A percentile compares a stretch with the other conserved stretches of the same genome.
Conservation (phyloP, 148 eudicot genomes). For the Vaccinium macrocarpon region DNA sequence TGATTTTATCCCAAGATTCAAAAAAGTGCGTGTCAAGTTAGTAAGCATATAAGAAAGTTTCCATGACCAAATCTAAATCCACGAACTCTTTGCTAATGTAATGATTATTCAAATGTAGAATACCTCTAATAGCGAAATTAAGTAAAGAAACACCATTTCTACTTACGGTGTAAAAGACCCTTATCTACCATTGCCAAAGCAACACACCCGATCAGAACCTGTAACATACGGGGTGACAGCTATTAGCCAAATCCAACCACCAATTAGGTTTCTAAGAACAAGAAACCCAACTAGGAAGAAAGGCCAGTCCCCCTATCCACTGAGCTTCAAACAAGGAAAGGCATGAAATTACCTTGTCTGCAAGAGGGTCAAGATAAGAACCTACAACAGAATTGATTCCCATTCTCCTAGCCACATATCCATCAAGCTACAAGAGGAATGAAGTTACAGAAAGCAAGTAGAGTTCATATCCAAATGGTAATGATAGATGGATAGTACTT, state of each 20-base stretch:
- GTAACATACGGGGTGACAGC: slow-evolving; percentile 14
- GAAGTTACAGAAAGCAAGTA: neutral
- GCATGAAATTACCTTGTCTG: slow-evolving; percentile 73
- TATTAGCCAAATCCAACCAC: slow-evolving; percentile 4
- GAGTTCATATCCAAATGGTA: neutral
- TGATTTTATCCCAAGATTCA: neutral
- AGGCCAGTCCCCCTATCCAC: neutral
- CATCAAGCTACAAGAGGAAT: slow-evolving; percentile 74
- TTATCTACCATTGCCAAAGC: slow-evolving; percentile 93
- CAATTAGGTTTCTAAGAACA: slow-evolving; percentile 2
- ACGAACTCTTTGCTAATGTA: neutral
- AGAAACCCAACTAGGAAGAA: neutral
- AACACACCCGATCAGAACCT: slow-evolving; percentile 95
- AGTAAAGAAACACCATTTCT: slow-evolving; percentile 13
- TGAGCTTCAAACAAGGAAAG: neutral
- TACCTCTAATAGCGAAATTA: neutral
- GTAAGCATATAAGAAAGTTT: neutral
- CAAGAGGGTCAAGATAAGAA: slow-evolving; percentile 98
- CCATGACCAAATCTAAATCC: neutral
- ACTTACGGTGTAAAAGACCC: slow-evolving; percentile 89
- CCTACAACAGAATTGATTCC: slow-evolving; percentile 90
- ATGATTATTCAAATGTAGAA: neutral
- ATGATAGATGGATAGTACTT: neutral
- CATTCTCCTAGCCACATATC: slow-evolving; percentile 90
- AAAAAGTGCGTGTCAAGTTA: neutral